A percentile compares a stretch with the other conserved stretches of the same genome.
phyloP scores from a whole-genome alignment of 345 rosid species.

The Bruguiera parviflora region DNA sequence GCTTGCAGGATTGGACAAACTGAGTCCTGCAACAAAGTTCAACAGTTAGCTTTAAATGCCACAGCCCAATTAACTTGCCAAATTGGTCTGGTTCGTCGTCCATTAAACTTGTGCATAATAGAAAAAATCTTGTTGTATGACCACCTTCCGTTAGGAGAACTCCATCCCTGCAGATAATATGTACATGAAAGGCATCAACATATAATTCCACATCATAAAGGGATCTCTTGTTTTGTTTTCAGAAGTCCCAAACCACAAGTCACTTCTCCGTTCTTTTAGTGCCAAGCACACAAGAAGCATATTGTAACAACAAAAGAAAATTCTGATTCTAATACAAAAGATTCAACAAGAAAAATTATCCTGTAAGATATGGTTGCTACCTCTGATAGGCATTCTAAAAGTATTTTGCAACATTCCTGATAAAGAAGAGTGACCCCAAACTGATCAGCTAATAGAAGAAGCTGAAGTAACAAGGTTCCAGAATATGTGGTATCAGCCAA shows the following conservation, averaged over 20 bases:
- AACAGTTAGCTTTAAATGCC: conserved; percentile 62
- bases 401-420: conserved; percentile 94
- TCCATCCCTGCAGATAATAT: conserved; percentile 98
- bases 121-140: conserved; percentile 76
- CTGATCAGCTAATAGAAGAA: conserved; percentile 82
- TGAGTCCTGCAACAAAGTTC: conserved; percentile 97
- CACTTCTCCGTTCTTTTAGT: conserved; percentile 63
- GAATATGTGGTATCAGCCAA: conserved; percentile 52
- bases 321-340: conserved; percentile 1
- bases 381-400: conserved; percentile 87
- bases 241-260: conserved; percentile 58
- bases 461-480: conserved; percentile 73
- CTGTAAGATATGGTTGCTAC: conserved; percentile 41
- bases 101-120: conserved; percentile 94
- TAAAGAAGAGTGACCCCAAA: conserved; percentile 80
- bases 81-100: conserved; percentile 90
- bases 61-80: conserved; percentile 54
- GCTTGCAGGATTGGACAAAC: conserved; percentile 80
- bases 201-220: conserved; percentile 38
- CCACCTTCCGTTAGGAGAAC: conserved; percentile 85
- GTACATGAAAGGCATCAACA: conserved; percentile 80
- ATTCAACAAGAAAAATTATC: conserved; percentile 10
- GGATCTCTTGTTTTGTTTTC: conserved; percentile 70
- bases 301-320: conserved; percentile 18
- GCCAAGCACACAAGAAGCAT: conserved; percentile 45